Percentiles rank a stretch among this genome's conserved stretches.
Conservation (phyloP, 345 rosid species). For the Cardamine resedifolia region DNA sequence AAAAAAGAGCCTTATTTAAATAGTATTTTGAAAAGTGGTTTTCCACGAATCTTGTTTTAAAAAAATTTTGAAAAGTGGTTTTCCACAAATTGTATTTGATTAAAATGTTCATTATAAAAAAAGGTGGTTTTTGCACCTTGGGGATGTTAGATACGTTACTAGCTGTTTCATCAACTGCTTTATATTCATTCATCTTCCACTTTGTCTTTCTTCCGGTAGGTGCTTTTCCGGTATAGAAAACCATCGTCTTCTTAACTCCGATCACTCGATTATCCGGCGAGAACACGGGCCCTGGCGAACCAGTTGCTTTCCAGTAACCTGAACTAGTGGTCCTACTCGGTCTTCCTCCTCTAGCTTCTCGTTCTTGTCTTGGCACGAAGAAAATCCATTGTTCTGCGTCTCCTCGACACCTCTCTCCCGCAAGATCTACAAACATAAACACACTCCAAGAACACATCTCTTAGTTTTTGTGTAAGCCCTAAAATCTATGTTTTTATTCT, state of each 20-base stretch:
- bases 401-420: constrained; percentile 46
- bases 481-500: too few species aligned
- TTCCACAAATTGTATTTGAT: neutral
- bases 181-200: constrained; percentile 43
- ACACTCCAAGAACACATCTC: too few species aligned
- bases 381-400: constrained; percentile 36
- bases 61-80: neutral
- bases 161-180: constrained; percentile 25
- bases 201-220: constrained; percentile 35
- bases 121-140: neutral
- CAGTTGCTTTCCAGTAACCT: constrained; percentile 43
- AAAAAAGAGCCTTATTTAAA: neutral
- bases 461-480: too few species aligned
- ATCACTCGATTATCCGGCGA: constrained; percentile 22
- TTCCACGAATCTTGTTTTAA: neutral
- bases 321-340: constrained; percentile 33
- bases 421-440: constrained; percentile 44
- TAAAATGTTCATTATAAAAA: neutral
- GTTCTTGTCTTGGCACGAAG: constrained; percentile 38
- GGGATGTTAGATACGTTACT: constrained; percentile 6
- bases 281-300: constrained; percentile 27
- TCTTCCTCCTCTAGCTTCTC: constrained; percentile 35
- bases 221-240: constrained; percentile 36
- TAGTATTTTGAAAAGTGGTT: neutral
- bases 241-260: constrained; percentile 39